A percentile compares a stretch with the other conserved stretches of the same genome.
Conservation (phyloP, 2,329 filamentous ascomycete species). For the Mariannaea sp. region DNA sequence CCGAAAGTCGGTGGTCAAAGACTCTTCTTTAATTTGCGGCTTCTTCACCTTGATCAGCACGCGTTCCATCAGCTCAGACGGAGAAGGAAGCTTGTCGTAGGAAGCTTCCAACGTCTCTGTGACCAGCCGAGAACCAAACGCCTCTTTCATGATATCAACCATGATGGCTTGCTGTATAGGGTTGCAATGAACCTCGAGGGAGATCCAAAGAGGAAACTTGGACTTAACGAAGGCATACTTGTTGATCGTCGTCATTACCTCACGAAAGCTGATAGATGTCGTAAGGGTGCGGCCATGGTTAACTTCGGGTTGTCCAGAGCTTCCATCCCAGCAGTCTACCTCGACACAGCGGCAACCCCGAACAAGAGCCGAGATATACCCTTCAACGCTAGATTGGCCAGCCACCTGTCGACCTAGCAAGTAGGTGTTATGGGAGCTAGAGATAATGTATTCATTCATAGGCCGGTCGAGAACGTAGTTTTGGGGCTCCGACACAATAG, state of each 20-base stretch:
- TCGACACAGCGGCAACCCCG: conserved; percentile 94
- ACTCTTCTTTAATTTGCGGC: conserved; percentile 55
- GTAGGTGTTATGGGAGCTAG: conserved; percentile 98
- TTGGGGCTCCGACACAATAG: conserved; percentile 65
- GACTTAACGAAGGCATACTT: conserved; percentile 91
- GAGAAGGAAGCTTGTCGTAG: conserved; percentile 74
- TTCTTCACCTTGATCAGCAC: conserved; percentile 96
- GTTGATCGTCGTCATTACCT: conserved; percentile 91
- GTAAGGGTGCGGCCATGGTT: conserved; percentile 91
- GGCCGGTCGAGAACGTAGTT: conserved; percentile 75
- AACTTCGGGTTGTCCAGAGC: conserved; percentile 84
- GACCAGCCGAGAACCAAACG: conserved; percentile 81
- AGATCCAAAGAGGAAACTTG: conserved; percentile 90
- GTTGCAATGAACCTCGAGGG: conserved; percentile 93
- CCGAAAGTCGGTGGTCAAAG: conserved; percentile 39
- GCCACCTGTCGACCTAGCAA: conserved; percentile 88
- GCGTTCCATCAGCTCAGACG: conserved; percentile 80
- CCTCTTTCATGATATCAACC: conserved; percentile 85
- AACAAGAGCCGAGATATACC: conserved; percentile 87
- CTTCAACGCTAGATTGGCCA: conserved; percentile 90
- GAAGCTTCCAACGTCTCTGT: conserved; percentile 74
- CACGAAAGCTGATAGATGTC: conserved; percentile 83
- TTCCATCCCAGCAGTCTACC: conserved; percentile 97
- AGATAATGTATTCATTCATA: conserved; percentile 96
- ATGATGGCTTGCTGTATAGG: conserved; percentile 81